phyloP scores from a whole-genome alignment of 177 flowering plant genomes.

The Vitis hybrid region DNA sequence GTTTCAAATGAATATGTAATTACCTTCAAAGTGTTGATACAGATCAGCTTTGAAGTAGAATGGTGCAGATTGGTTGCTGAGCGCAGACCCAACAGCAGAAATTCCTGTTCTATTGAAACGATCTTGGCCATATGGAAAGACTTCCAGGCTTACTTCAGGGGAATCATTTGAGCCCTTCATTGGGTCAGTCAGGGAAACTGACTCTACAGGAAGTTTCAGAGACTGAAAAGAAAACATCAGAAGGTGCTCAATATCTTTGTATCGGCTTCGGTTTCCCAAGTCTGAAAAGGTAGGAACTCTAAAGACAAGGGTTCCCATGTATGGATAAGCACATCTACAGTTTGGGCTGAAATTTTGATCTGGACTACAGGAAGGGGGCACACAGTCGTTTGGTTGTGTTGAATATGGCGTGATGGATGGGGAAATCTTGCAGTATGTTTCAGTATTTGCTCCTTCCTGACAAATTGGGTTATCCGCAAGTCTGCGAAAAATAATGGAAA shows the following conservation, averaged over 20 bases:
- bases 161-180: constrained; percentile 19
- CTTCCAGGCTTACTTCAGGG: constrained; percentile 28
- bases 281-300: constrained; percentile 47
- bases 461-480: constrained; percentile 51
- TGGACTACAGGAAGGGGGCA: constrained; percentile 20
- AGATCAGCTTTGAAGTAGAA: constrained; percentile 22
- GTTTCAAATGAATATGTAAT: not conserved
- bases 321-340: constrained; percentile 61
- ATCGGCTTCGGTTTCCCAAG: constrained; percentile 24
- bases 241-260: constrained; percentile 19
- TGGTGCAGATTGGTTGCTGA: constrained; percentile 45
- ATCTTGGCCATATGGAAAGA: constrained; percentile 46
- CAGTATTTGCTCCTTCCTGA: constrained; percentile 7
- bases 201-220: constrained; percentile 42
- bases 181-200: constrained; percentile 49
- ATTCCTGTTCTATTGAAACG: constrained; percentile 40
- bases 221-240: constrained; percentile 25
- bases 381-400: constrained; percentile 33
- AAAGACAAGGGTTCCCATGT: constrained; percentile 43
- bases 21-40: constrained; percentile 32
- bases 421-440: constrained; percentile 28
- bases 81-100: constrained; percentile 25
- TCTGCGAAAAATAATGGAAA: constrained; percentile 26
- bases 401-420: constrained; percentile 17
- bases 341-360: constrained; percentile 39